Conservation (phyloP, 2,329 filamentous ascomycete species). For the Ophiostoma triangulosporum region DNA sequence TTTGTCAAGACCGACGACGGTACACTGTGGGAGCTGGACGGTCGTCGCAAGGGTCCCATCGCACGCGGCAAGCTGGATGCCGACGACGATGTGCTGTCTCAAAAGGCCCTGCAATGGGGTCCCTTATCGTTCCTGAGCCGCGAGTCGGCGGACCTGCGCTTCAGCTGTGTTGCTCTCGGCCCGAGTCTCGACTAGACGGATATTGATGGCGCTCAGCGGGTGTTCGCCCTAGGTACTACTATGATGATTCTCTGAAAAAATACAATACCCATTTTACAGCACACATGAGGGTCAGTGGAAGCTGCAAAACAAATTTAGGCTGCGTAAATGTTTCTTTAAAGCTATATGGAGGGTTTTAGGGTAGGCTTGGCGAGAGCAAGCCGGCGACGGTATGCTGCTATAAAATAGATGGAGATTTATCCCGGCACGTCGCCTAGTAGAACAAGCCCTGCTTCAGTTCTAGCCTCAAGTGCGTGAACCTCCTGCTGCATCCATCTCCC, state of each 20-base stretch:
- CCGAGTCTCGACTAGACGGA: conserved; percentile 33
- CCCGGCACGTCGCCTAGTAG: neutral
- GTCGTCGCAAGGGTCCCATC: conserved; percentile 43
- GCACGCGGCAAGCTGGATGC: conserved; percentile 38
- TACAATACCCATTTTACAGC: too few relatives aligned
- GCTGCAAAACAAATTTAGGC: neutral
- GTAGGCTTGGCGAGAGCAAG: neutral
- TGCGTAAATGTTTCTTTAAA: neutral
- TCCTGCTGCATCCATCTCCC: neutral
- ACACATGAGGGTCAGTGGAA: too few relatives aligned
- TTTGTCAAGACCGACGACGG: conserved; percentile 68
- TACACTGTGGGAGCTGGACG: conserved; percentile 47
- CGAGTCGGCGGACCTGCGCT: conserved; percentile 40
- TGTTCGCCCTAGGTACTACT: too few relatives aligned
- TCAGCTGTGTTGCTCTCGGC: conserved; percentile 44
- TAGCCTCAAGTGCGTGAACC: neutral
- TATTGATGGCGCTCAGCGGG: neutral
- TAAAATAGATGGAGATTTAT: neutral
- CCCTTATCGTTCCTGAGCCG: conserved; percentile 42
- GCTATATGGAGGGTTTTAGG: neutral
- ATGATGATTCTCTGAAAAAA: too few relatives aligned
- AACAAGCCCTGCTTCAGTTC: too few relatives aligned
- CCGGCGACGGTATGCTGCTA: neutral
- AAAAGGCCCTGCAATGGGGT: conserved; percentile 61
- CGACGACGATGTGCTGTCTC: conserved; percentile 60